phyloP scores from a whole-genome alignment of 305 asterid species.

The Solanum hybrid region DNA sequence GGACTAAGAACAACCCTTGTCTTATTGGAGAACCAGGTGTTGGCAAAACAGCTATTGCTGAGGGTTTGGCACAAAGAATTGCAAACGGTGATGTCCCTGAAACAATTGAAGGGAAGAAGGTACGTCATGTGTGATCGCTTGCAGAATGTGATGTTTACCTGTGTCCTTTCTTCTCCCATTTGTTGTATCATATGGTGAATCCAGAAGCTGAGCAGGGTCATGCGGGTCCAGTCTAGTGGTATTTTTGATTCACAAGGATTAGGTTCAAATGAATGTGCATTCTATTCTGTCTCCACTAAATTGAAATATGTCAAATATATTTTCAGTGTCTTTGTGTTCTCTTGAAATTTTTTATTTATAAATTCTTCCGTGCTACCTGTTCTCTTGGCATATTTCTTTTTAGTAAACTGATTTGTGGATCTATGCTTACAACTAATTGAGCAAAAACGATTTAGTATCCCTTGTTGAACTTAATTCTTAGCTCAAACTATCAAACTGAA shows the following conservation, averaged over 20 bases:
- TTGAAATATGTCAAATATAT: background rate
- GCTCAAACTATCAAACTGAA: background rate
- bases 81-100: constrained; percentile 95
- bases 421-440: background rate
- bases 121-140: constrained; percentile 10
- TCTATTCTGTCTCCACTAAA: background rate
- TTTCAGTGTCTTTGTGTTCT: background rate
- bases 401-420: background rate
- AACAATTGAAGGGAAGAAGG: constrained; percentile 93
- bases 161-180: background rate
- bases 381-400: background rate
- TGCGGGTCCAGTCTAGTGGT: background rate
- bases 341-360: background rate
- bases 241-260: background rate
- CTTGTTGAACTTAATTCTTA: background rate
- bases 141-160: background rate
- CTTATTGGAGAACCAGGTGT: constrained; percentile 99
- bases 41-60: constrained; percentile 98
- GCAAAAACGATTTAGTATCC: background rate
- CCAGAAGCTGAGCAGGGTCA: background rate
- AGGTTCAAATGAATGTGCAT: background rate
- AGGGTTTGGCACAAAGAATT: constrained; percentile 95
- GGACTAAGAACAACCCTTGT: constrained; percentile 93
- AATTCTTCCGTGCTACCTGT: background rate
- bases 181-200: background rate